Conservation (phyloP, 2,329 filamentous ascomycete genomes). For the Monilinia laxa region DNA sequence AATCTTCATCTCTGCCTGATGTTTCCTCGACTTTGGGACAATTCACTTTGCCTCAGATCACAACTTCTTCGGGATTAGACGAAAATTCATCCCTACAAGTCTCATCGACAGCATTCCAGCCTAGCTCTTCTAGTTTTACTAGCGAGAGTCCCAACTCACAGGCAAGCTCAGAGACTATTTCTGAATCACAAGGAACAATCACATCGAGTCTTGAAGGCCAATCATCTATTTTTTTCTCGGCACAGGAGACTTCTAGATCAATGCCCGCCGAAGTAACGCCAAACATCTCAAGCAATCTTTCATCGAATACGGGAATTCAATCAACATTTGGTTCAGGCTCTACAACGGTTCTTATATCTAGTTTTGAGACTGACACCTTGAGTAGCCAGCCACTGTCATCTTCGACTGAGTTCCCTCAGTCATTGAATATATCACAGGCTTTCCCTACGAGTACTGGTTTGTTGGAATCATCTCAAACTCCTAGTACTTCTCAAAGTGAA, state of each 20-base stretch:
- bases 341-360: not conserved
- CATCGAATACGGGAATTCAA: not conserved
- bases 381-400: not conserved
- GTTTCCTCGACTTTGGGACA: not conserved
- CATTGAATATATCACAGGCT: not conserved
- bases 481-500: not conserved
- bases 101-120: not conserved
- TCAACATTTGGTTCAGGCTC: not conserved
- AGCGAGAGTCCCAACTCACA: not conserved
- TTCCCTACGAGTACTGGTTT: not conserved
- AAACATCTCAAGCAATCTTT: not conserved
- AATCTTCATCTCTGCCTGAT: not conserved
- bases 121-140: not conserved
- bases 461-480: not conserved
- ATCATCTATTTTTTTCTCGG: not conserved
- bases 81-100: not conserved
- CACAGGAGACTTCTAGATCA: not conserved
- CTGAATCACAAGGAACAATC: not conserved
- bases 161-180: not conserved
- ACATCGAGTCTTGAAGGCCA: not conserved
- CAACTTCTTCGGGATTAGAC: not conserved
- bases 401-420: not conserved
- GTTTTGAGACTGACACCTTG: not conserved
- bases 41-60: conserved; percentile 5
- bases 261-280: not conserved